These are phyloP conservation scores for Pogostemon cablin DNA, from an alignment of 257 asterid species.

Conservation along the genomic window DNA sequence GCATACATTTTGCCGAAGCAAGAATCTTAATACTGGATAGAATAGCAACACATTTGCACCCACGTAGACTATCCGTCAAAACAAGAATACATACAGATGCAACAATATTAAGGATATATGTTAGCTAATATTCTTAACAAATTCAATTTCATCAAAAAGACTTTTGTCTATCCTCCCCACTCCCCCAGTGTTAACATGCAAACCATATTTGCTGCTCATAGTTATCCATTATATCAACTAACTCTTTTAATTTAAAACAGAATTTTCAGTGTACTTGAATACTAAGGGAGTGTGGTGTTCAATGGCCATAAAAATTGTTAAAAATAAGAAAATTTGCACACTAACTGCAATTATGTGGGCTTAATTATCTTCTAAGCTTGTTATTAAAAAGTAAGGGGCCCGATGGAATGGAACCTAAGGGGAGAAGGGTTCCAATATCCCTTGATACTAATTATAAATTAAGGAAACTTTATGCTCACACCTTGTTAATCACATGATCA, in stretches of 20 bases:
- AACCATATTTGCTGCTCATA: neutral
- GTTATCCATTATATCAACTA: conserved; percentile 12
- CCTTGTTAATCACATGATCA: too few relatives aligned
- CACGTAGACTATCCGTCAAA: neutral
- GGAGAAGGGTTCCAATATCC: too few relatives aligned
- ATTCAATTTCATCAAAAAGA: neutral
- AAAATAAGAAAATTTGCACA: too few relatives aligned
- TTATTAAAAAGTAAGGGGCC: too few relatives aligned
- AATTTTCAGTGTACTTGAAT: neutral
- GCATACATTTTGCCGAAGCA: conserved; percentile 4
- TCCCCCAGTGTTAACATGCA: neutral
- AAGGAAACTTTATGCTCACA: too few relatives aligned
- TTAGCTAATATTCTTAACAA: neutral
- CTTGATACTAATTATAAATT: too few relatives aligned
- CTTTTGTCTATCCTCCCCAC: neutral
- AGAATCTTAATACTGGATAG: neutral
- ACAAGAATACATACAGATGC: neutral
- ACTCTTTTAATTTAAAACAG: neutral
- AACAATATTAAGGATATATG: neutral
- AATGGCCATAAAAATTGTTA: too few relatives aligned
- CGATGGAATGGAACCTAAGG: too few relatives aligned
- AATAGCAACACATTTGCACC: neutral
- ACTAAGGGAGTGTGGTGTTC: too few relatives aligned
- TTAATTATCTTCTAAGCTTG: too few relatives aligned
- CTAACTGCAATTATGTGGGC: too few relatives aligned